Base-by-base conservation (phyloP, 805 yeast genomes). In the Metschnikowia cubensis region DNA sequence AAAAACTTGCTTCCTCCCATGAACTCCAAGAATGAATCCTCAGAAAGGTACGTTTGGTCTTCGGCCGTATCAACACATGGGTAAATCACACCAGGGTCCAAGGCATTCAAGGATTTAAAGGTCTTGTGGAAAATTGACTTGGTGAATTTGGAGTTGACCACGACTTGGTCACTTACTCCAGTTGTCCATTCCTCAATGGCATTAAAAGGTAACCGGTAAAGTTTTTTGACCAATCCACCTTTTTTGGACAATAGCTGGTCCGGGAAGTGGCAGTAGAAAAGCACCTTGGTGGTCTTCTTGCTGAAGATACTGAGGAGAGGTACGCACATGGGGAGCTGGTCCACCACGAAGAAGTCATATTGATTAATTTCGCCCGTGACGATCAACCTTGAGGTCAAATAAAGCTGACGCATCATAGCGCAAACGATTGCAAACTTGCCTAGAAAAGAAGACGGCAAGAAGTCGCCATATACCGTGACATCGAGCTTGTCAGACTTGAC, bases 221-320 rank as follows among this genome's bases (percentile, higher is more conserved):
- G 45, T 52, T 68, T 71, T 59, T 89, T 84, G 7, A 85, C 25
- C 0, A 75, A 25, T 2, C 84, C 71, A 2, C 76, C 71, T 47
- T 84, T 84, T 17, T 72, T 70, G 0, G 96, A 85, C 39, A 92
- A 70, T 44, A 85, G 73, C 62, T 86, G 85, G 66, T 94, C 99
- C 0, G 99, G 99, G 66, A 92, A 92, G 71, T 94, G 99, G 61
- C 99, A 91, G 67, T 94, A 94, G 63, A 92, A 94, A 46, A 94
- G 68, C 3, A 87, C 76, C 45, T 80, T 80, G 1, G 85, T 65
- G 6, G 67, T 48, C 1, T 57, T 66, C 49, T 48, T 54, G 54
- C 70, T 74, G 63, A 66, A 80, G 52, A 68, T 63, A 55, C 61
- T 82, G 18, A 94, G 59, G 14, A 91, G 55, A 5, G 98, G 98